These are phyloP conservation scores for Acanthamoeba pearcei DNA, from an alignment of 208 protist species.

Conservation along the genomic window DNA sequence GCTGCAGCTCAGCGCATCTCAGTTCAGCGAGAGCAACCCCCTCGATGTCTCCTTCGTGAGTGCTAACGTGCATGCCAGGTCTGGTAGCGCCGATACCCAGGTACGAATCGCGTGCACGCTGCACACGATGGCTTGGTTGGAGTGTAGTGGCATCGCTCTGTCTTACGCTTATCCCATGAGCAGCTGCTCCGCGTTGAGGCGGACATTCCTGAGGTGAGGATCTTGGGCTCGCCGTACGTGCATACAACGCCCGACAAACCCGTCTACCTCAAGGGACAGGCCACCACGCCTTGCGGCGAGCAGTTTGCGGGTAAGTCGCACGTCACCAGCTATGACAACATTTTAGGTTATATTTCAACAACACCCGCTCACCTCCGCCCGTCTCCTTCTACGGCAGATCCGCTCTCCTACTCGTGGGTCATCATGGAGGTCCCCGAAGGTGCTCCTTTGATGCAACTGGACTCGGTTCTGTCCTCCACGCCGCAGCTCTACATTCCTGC, in stretches of 20 bases:
- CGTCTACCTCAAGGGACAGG: constrained; percentile 59
- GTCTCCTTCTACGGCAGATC: not conserved
- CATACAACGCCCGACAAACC: constrained; percentile 13
- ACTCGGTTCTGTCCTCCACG: constrained; percentile 33
- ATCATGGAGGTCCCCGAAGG: not conserved
- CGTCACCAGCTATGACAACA: not conserved
- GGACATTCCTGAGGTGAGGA: constrained; percentile 42
- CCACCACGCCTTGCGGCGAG: constrained; percentile 7
- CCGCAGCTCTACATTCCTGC: constrained; percentile 43
- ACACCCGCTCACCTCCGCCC: not conserved
- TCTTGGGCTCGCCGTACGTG: not conserved
- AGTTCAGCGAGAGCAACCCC: not conserved
- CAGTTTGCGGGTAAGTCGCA: not conserved
- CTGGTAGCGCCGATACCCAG: not conserved
- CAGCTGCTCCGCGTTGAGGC: not conserved
- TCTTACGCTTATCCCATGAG: not conserved
- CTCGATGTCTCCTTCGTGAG: not conserved
- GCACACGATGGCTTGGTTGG: too few species aligned
- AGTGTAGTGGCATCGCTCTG: not conserved
- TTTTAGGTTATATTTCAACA: not conserved
- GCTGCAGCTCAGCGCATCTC: not conserved
- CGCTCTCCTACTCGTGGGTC: constrained; percentile 69
- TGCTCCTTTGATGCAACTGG: not conserved
- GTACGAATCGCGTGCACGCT: not conserved
- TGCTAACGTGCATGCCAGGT: not conserved